Evolutionary conservation across 2,329 filamentous ascomycete genomes (phyloP).

Genomic region (Spiromastix sp.): DNA sequence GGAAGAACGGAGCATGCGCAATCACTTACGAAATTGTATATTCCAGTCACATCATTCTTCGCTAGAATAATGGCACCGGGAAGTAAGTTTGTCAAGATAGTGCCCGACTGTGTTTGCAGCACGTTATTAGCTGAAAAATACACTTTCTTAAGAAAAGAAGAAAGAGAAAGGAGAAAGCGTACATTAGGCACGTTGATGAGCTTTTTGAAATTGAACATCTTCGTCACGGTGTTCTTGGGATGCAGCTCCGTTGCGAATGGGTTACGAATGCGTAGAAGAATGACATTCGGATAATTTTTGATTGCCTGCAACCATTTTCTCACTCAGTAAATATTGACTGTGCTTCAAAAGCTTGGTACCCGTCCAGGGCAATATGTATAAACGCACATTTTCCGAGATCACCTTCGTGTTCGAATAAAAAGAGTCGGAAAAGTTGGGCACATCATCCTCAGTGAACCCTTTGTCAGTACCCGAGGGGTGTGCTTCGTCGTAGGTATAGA

Average conservation of each 20-base stretch:
- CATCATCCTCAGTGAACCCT: constrained; percentile 52
- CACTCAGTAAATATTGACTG: background rate
- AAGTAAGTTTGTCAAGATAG: constrained; percentile 54
- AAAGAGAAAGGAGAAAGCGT: background rate
- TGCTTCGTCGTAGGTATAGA: constrained; percentile 44
- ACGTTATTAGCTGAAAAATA: background rate
- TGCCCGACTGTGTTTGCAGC: constrained; percentile 48
- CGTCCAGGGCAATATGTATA: background rate
- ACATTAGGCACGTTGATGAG: constrained; percentile 54
- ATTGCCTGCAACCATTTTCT: too few species aligned
- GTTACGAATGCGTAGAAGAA: constrained; percentile 59
- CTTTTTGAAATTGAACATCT: constrained; percentile 54
- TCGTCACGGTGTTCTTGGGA: constrained; percentile 58
- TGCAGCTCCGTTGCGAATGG: constrained; percentile 59
- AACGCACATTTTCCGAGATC: constrained; percentile 51
- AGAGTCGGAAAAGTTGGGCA: constrained; percentile 54
- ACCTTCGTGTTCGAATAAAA: constrained; percentile 61
- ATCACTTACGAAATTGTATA: constrained; percentile 45
- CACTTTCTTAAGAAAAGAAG: background rate
- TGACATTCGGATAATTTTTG: constrained; percentile 35
- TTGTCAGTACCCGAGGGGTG: constrained; percentile 52
- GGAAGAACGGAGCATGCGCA: too few species aligned
- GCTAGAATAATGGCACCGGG: constrained; percentile 51
- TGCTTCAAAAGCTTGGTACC: background rate
- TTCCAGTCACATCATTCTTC: constrained; percentile 50